Percentiles rank a stretch among this genome's conserved stretches.
phyloP scores from a whole-genome alignment of 352 stramenopile genomes.

The Phytophthora tubulina region DNA sequence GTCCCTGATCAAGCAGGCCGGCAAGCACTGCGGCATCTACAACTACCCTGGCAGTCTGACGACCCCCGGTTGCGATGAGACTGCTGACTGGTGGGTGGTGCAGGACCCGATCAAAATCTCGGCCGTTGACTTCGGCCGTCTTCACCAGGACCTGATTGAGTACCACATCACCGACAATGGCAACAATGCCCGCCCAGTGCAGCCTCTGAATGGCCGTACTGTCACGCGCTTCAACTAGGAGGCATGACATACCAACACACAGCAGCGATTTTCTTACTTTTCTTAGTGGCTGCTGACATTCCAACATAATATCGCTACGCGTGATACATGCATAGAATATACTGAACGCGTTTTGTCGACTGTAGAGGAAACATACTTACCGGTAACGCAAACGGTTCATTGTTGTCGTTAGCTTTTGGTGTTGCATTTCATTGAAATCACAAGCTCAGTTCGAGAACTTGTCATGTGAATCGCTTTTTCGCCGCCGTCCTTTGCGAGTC shows the following conservation, averaged over 20 bases:
- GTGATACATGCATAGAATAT: constrained; percentile 17
- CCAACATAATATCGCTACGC: constrained; percentile 7
- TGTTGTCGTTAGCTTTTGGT: neutral
- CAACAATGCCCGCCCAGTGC: constrained; percentile 53
- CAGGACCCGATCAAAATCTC: constrained; percentile 60
- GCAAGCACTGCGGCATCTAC: constrained; percentile 37
- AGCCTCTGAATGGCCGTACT: constrained; percentile 51
- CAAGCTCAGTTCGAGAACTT: no score
- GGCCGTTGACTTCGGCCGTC: constrained; percentile 37
- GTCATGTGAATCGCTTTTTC: no score
- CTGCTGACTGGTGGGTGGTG: constrained; percentile 74
- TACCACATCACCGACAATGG: constrained; percentile 53
- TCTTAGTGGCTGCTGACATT: constrained; percentile 4
- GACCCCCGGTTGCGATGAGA: constrained; percentile 61
- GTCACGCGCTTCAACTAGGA: constrained; percentile 36
- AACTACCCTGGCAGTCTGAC: constrained; percentile 82
- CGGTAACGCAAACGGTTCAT: constrained; percentile 2
- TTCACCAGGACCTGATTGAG: constrained; percentile 45
- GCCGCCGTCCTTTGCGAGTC: no score
- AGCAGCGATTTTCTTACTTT: constrained; percentile 39
- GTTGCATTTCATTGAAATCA: no score
- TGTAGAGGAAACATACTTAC: neutral
- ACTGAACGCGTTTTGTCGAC: constrained; percentile 8
- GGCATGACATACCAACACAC: neutral
- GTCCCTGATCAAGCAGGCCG: constrained; percentile 26